Conservation (phyloP, 192 early-diverging fungal species). For the Coemansia sp. region DNA sequence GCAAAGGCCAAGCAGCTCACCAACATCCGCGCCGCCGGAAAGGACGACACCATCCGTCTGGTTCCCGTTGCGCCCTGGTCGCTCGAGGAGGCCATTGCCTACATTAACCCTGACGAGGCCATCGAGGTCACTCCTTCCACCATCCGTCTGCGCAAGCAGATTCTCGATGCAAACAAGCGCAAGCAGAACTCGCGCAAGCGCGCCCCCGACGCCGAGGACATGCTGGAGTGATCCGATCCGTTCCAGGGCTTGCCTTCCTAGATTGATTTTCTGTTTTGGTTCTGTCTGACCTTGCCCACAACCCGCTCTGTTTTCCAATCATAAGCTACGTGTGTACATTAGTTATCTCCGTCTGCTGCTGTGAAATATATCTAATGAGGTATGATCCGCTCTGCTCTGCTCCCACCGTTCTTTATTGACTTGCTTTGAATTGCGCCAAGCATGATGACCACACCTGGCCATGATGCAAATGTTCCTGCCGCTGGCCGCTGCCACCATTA, state of each 20-base stretch:
- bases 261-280: neutral
- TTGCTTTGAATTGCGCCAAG: neutral
- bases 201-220: conserved; percentile 40
- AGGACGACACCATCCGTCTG: conserved; percentile 76
- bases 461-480: neutral
- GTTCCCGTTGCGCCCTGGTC: conserved; percentile 66
- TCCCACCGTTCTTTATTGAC: no score
- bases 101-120: conserved; percentile 78
- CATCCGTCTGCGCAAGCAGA: conserved; percentile 75
- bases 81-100: conserved; percentile 79
- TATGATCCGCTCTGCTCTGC: no score
- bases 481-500: conserved; percentile 54
- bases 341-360: no score
- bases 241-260: neutral
- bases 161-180: conserved; percentile 68
- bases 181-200: conserved; percentile 56
- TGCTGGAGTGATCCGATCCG: conserved; percentile 26
- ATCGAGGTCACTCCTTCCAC: conserved; percentile 79
- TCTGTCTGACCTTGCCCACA: neutral
- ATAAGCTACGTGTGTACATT: no score
- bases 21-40: conserved; percentile 76
- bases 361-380: no score
- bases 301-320: neutral
- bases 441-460: neutral
- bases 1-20: conserved; percentile 79